A percentile compares a stretch with the other conserved stretches of the same genome.
Conservation (phyloP, 768 basidiomycete genomes). For the Pholiota conissans region DNA sequence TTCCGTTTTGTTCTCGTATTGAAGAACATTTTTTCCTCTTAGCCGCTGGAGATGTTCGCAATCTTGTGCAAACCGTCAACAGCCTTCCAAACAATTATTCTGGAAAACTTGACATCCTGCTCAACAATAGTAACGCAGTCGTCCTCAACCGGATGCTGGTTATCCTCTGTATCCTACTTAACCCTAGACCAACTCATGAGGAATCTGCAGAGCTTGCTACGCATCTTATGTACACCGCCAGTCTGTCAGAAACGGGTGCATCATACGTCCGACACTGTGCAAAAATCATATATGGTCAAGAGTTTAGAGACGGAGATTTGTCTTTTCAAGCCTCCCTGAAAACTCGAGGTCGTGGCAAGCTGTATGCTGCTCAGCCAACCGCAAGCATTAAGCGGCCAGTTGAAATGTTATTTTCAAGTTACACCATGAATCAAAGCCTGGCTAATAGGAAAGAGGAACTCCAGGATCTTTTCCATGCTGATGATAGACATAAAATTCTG, state of each 20-base stretch:
- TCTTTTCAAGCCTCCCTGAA: conserved; percentile 34
- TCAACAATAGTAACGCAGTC: conserved; percentile 39
- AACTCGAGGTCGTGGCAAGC: conserved; percentile 34
- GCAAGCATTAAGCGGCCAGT: conserved; percentile 35
- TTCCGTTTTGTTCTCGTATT: background rate
- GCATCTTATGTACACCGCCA: conserved; percentile 44
- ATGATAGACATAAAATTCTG: conserved; percentile 42
- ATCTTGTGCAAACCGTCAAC: conserved; percentile 36
- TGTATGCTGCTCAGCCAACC: conserved; percentile 37
- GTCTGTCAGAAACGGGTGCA: conserved; percentile 32
- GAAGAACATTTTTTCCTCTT: background rate
- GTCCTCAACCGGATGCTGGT: conserved; percentile 40
- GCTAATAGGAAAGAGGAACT: conserved; percentile 29
- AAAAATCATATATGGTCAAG: conserved; percentile 34
- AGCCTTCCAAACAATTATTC: conserved; percentile 33
- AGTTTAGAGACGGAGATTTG: conserved; percentile 31
- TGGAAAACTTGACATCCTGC: conserved; percentile 37
- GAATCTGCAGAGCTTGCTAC: conserved; percentile 41
- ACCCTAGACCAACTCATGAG: conserved; percentile 37
- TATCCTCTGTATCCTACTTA: conserved; percentile 36
- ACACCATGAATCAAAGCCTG: conserved; percentile 27
- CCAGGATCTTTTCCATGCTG: conserved; percentile 35
- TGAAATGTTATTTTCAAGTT: conserved; percentile 37
- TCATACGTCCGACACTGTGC: conserved; percentile 36
- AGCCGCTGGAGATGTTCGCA: conserved; percentile 37